These are phyloP conservation scores for Asterophora lycoperdoides DNA, from an alignment of 768 basidiomycete genomes.

Conservation along the genomic window DNA sequence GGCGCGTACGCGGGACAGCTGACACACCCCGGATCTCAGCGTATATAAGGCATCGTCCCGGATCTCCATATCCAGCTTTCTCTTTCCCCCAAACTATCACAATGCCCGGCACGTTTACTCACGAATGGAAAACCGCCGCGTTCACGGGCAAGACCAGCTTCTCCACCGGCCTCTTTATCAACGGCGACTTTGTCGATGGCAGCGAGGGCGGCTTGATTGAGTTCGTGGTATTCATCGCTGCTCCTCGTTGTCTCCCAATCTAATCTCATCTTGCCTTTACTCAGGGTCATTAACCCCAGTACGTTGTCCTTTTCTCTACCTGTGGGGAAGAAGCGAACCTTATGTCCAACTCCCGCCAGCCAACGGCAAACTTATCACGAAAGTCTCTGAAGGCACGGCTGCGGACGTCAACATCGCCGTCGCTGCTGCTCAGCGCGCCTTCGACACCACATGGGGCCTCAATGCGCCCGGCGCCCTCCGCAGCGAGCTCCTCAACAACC, in stretches of 20 bases:
- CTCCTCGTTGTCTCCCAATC: slow-evolving; percentile 2
- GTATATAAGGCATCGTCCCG: too few relatives aligned
- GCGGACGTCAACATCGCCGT: slow-evolving; percentile 78
- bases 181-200: slow-evolving; percentile 62
- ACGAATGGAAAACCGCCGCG: slow-evolving; percentile 48
- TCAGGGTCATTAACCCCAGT: slow-evolving; percentile 55
- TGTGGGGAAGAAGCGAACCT: too few relatives aligned
- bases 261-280: background rate
- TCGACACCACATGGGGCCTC: slow-evolving; percentile 42
- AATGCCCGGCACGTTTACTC: slow-evolving; percentile 33
- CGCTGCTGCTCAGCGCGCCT: slow-evolving; percentile 46
- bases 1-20: too few relatives aligned
- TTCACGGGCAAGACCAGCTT: slow-evolving; percentile 60
- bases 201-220: slow-evolving; percentile 53
- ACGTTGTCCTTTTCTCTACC: slow-evolving; percentile 6
- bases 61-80: too few relatives aligned
- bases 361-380: slow-evolving; percentile 56
- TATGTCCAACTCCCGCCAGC: slow-evolving; percentile 34
- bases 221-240: slow-evolving; percentile 33
- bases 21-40: too few relatives aligned
- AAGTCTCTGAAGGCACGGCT: slow-evolving; percentile 54
- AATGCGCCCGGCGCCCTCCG: slow-evolving; percentile 39
- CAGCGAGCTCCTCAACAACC: slow-evolving; percentile 38
- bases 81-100: too few relatives aligned
- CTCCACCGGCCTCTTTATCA: slow-evolving; percentile 70